Evolutionary conservation across 2,329 filamentous ascomycete genomes (phyloP).

Genomic region (Cercospora zeae-maydis): DNA sequence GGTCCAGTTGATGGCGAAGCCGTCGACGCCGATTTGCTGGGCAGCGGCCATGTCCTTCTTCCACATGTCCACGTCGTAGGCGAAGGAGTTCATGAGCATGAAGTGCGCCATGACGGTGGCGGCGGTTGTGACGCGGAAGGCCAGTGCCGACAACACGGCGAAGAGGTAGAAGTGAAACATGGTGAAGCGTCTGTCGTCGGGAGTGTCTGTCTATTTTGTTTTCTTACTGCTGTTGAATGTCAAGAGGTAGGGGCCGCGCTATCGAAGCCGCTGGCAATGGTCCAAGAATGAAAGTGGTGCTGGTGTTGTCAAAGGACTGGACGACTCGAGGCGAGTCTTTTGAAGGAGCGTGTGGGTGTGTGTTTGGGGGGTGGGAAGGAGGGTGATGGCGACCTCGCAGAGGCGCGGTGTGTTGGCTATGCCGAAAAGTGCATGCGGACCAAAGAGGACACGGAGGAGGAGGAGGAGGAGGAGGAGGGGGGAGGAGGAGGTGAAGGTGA

Average conservation of each 20-base stretch:
- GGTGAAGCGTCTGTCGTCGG: constrained; percentile 10
- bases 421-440: constrained; percentile 22
- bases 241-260: constrained; percentile 13
- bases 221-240: constrained; percentile 7
- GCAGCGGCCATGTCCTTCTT: constrained; percentile 35
- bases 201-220: background rate
- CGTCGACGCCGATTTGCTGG: constrained; percentile 37
- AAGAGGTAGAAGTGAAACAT: constrained; percentile 23
- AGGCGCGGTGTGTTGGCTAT: constrained; percentile 23
- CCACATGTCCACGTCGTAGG: constrained; percentile 36
- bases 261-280: constrained; percentile 17
- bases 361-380: constrained; percentile 21
- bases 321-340: constrained; percentile 21
- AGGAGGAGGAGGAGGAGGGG: constrained; percentile 9
- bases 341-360: constrained; percentile 19
- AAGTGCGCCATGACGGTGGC: constrained; percentile 38
- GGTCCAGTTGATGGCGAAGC: constrained; percentile 40
- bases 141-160: constrained; percentile 26
- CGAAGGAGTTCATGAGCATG: constrained; percentile 38
- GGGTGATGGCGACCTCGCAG: constrained; percentile 27
- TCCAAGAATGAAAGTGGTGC: constrained; percentile 10
- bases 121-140: constrained; percentile 29
- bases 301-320: constrained; percentile 22
- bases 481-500: constrained; percentile 6
- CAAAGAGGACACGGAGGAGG: constrained; percentile 15